These are phyloP conservation scores for Saturnispora saitoi DNA, from an alignment of 805 yeast genomes.

Conservation along the genomic window DNA sequence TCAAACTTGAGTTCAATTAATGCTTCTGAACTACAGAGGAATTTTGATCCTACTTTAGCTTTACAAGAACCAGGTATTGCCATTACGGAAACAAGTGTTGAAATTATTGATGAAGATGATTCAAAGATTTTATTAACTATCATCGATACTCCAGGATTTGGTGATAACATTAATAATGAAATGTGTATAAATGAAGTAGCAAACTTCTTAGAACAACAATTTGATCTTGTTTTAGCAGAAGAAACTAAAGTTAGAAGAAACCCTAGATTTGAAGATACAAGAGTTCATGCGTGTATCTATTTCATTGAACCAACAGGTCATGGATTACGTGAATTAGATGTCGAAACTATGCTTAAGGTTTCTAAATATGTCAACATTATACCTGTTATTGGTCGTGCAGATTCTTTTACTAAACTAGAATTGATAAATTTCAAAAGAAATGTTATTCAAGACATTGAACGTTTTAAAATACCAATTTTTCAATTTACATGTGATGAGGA, in stretches of 20 bases:
- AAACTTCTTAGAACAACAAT: constrained; percentile 64
- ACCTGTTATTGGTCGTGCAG: constrained; percentile 66
- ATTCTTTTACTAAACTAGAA: constrained; percentile 58
- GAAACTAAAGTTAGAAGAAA: constrained; percentile 82
- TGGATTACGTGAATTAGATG: constrained; percentile 67
- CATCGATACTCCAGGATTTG: constrained; percentile 55
- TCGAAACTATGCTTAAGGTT: constrained; percentile 59
- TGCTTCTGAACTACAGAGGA: constrained; percentile 48
- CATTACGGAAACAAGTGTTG: constrained; percentile 56
- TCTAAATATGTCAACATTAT: constrained; percentile 67
- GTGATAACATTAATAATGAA: constrained; percentile 52
- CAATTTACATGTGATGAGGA: constrained; percentile 68
- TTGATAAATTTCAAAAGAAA: constrained; percentile 50
- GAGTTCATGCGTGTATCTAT: constrained; percentile 67
- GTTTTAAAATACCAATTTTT: constrained; percentile 63
- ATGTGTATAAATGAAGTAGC: constrained; percentile 60
- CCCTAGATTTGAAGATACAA: constrained; percentile 69
- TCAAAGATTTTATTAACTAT: constrained; percentile 45
- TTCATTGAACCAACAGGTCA: constrained; percentile 72
- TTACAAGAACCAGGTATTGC: constrained; percentile 68
- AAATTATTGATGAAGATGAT: constrained; percentile 54
- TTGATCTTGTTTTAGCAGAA: constrained; percentile 71
- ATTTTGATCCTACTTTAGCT: constrained; percentile 54
- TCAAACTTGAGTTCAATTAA: constrained; percentile 50
- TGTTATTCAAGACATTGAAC: constrained; percentile 54